A percentile compares a stretch with the other conserved stretches of the same genome.
Conservation (phyloP, 352 stramenopile genomes). For the Phytophthora pluvialis region DNA sequence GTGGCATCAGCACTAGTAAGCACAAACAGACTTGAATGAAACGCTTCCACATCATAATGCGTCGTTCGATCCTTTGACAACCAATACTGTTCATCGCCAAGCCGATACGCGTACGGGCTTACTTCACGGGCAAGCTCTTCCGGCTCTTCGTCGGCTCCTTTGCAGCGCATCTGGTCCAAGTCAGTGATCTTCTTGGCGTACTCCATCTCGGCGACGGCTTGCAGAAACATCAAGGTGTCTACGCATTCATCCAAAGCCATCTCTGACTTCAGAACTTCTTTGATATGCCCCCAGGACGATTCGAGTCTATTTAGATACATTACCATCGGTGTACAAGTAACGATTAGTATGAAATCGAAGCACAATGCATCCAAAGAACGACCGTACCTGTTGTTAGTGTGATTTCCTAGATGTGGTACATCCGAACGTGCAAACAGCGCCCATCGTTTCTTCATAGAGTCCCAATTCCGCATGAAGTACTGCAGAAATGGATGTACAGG, state of each 20-base stretch:
- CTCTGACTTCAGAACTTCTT: background rate
- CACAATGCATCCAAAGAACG: too few relatives aligned
- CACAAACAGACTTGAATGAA: constrained; percentile 5
- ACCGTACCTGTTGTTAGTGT: background rate
- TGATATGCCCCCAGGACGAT: background rate
- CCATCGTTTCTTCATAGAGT: constrained; percentile 11
- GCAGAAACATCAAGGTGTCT: background rate
- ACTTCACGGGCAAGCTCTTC: background rate
- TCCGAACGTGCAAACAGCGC: constrained; percentile 1
- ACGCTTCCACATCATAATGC: background rate
- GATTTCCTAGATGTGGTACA: background rate
- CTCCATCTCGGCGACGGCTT: background rate
- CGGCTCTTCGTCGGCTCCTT: background rate
- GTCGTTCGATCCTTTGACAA: constrained; percentile 1
- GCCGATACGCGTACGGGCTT: constrained; percentile 4
- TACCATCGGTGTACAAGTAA: background rate
- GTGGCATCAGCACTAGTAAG: background rate
- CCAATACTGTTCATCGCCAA: constrained; percentile 11
- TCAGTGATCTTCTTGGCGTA: background rate
- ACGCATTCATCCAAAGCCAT: background rate
- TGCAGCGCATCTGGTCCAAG: background rate
- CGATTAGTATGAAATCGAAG: too few relatives aligned
- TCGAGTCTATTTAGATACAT: background rate
- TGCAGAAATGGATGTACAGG: constrained; percentile 5
- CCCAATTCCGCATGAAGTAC: constrained; percentile 18